A percentile compares a stretch with the other conserved stretches of the same genome.
Conservation (phyloP, 345 rosid species). For the Boechera divaricarpa region DNA sequence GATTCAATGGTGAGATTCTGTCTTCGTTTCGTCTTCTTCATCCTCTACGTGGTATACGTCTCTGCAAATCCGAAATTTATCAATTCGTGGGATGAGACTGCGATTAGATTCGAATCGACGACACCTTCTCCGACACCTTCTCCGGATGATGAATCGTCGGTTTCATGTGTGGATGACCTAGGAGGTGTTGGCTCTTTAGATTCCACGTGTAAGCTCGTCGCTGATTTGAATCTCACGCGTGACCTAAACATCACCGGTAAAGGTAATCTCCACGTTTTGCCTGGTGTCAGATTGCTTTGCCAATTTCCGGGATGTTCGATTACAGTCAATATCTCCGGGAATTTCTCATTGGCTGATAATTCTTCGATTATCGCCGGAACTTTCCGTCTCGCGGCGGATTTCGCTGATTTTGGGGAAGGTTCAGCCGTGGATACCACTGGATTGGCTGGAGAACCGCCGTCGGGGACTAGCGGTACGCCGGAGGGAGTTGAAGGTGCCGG, state of each 20-base stretch:
- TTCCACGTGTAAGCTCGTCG: conserved; percentile 78
- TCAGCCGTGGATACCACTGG: conserved; percentile 74
- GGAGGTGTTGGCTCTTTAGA: conserved; percentile 87
- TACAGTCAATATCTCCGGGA: conserved; percentile 70
- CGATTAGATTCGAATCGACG: conserved; percentile 58
- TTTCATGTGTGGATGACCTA: conserved; percentile 84
- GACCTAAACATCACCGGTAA: conserved; percentile 73
- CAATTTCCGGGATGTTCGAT: conserved; percentile 62
- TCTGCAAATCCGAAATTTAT: conserved; percentile 13
- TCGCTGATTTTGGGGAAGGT: conserved; percentile 60
- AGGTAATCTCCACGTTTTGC: conserved; percentile 71
- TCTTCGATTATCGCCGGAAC: conserved; percentile 69
- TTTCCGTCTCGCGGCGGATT: conserved; percentile 67
- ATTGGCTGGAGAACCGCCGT: conserved; percentile 78
- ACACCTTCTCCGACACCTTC: conserved; percentile 74
- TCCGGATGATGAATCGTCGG: conserved; percentile 65
- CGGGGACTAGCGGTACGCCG: conserved; percentile 90
- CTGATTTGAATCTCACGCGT: conserved; percentile 79
- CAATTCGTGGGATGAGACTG: conserved; percentile 23
- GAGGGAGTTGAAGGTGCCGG: conserved; percentile 89
- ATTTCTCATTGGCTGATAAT: conserved; percentile 67
- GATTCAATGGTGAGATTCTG: conserved; percentile 31
- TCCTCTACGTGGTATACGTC: background rate
- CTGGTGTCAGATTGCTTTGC: conserved; percentile 74
- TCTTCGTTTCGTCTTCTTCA: conserved; percentile 29